Evolutionary conservation across 1,139 yeast species (phyloP), one percentile per base, ranked within the genome.

Genomic region (Nakaseomyces bracarensis): DNA sequence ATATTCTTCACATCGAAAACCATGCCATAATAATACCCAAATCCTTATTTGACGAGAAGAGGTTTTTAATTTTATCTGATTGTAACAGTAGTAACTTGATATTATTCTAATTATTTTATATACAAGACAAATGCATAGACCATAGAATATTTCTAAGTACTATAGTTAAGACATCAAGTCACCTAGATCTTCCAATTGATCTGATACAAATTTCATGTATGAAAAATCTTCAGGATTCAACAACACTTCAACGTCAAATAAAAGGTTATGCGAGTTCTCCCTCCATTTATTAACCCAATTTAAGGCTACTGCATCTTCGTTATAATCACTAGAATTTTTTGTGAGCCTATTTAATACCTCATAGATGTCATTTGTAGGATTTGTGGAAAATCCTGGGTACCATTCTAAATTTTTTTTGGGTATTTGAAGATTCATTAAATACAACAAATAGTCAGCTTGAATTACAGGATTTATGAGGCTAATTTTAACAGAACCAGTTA

Each of bases 361-460:
- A 43, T 77, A 71, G 7, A 89, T 68, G 48, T 80, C 76, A 58
- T 91, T 89, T 0, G 96, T 86, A 1, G 95, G 95, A 30, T 68
- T 68, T 15, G 66, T 58, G 49, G 74, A 63, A 52, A 71, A 79
- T 41, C 68, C 71, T 2, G 63, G 61, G 55, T 74, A 77, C 43
- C 62, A 61, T 30, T 49, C 58, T 46, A 41, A 22, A 39, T 47
- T 49, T 6, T 45, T 38, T 19, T 37, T 44, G 9, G 74, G 68
- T 43, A 72, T 75, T 49, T 77, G 83, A 21, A 79, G 62, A 60
- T 91, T 91, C 61, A 89, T 66, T 23, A 83, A 66, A 55, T 71
- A 91, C 22, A 91, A 67, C 34, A 91, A 64, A 60, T 82, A 91
- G 57, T 91, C 98, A 0, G 96, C 95, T 47, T 83, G 84, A 38